These are phyloP conservation scores for Reutealis trisperma DNA, from an alignment of 345 rosid species.

Conservation along the genomic window DNA sequence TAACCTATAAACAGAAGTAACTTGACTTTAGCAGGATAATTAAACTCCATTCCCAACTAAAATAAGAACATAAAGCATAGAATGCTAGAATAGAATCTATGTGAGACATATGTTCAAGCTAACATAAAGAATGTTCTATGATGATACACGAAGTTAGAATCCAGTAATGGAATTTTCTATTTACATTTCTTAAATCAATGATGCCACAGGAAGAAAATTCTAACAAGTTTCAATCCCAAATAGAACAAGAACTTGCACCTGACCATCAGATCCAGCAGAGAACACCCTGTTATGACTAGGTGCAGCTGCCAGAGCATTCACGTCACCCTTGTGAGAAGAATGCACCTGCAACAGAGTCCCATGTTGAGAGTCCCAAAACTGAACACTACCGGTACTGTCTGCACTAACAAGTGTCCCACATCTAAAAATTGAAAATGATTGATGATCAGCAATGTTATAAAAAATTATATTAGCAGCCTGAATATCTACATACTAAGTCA, in stretches of 20 bases:
- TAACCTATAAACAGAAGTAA: conserved; percentile 52
- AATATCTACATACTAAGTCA: neutral
- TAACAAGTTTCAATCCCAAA: neutral
- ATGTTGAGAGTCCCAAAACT: conserved; percentile 84
- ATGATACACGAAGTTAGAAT: neutral
- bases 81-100: neutral
- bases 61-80: neutral
- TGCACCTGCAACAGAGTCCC: conserved; percentile 87
- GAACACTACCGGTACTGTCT: conserved; percentile 88
- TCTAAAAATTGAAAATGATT: conserved; percentile 40
- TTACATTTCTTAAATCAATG: conserved; percentile 2
- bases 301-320: conserved; percentile 72
- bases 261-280: conserved; percentile 95
- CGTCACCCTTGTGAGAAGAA: conserved; percentile 87
- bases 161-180: neutral
- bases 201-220: neutral
- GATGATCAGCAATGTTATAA: conserved; percentile 17
- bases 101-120: neutral
- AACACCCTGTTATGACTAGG: conserved; percentile 89
- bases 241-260: conserved; percentile 45
- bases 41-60: neutral
- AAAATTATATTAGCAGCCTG: neutral
- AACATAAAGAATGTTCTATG: neutral
- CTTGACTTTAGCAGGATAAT: conserved; percentile 7
- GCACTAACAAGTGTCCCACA: conserved; percentile 86